phyloP scores from a whole-genome alignment of 345 rosid genomes.

The Citrus reticulata region DNA sequence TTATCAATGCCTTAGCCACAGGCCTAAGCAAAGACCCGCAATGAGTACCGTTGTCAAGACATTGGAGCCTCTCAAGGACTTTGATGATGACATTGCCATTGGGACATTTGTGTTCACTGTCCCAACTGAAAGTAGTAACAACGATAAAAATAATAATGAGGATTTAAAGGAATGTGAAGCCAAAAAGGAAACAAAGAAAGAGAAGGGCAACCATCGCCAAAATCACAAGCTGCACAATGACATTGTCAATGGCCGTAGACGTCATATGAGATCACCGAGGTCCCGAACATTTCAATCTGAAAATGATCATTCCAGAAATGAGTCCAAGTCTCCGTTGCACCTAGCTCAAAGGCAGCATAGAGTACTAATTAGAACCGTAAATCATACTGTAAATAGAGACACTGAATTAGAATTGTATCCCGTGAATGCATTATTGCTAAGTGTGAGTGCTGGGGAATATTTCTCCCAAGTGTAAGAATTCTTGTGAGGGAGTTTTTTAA shows the following conservation, averaged over 20 bases:
- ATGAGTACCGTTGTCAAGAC: constrained; percentile 62
- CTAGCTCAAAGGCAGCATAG: constrained; percentile 7
- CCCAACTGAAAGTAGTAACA: constrained; percentile 30
- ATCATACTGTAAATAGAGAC: neutral
- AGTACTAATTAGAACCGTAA: neutral
- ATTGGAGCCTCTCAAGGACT: constrained; percentile 58
- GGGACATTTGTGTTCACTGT: constrained; percentile 69
- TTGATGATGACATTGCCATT: constrained; percentile 42
- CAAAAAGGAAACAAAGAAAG: constrained; percentile 33
- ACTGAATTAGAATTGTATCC: too few relatives aligned
- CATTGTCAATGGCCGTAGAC: constrained; percentile 24
- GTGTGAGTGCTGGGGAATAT: neutral
- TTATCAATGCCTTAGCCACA: constrained; percentile 68
- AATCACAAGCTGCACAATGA: constrained; percentile 23
- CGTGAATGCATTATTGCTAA: neutral
- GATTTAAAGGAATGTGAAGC: constrained; percentile 24
- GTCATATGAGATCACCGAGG: constrained; percentile 23
- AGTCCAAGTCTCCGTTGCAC: constrained; percentile 41
- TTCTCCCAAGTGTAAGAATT: neutral
- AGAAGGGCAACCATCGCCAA: constrained; percentile 29
- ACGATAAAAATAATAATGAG: too few relatives aligned
- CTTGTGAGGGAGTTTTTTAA: neutral
- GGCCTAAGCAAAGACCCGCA: constrained; percentile 73
- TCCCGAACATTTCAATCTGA: constrained; percentile 26
- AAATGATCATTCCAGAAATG: constrained; percentile 27